A percentile compares a stretch with the other conserved stretches of the same genome.
Conservation (phyloP, 306 rosid species). For the Begonia loranthoides region DNA sequence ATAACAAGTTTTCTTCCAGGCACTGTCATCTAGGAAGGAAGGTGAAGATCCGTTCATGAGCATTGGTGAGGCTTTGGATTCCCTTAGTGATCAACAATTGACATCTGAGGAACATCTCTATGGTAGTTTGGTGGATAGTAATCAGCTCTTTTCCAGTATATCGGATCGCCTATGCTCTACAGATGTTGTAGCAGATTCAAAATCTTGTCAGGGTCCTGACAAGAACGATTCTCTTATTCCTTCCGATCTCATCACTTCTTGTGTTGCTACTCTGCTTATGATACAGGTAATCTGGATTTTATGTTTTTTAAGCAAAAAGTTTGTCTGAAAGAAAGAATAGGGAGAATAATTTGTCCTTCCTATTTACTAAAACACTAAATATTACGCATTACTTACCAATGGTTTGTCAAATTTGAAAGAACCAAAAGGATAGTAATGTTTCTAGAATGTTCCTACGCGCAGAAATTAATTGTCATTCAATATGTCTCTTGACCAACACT, state of each 20-base stretch:
- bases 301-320: not conserved
- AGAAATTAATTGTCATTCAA: too few relatives aligned
- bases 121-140: slow-evolving; percentile 28
- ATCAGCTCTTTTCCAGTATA: slow-evolving; percentile 16
- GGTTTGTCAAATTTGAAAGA: too few relatives aligned
- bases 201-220: slow-evolving; percentile 23
- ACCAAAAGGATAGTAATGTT: too few relatives aligned
- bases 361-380: too few relatives aligned
- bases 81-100: slow-evolving; percentile 34
- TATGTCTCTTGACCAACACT: too few relatives aligned
- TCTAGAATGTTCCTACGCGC: too few relatives aligned
- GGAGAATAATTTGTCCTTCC: too few relatives aligned
- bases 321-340: not conserved
- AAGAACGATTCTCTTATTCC: slow-evolving; percentile 50
- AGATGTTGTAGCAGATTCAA: slow-evolving; percentile 29
- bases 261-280: slow-evolving; percentile 74
- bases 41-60: slow-evolving; percentile 62
- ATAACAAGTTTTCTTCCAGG: slow-evolving; percentile 32
- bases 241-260: slow-evolving; percentile 70
- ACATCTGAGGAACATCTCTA: slow-evolving; percentile 39
- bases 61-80: slow-evolving; percentile 63
- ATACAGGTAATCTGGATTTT: slow-evolving; percentile 48
- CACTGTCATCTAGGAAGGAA: slow-evolving; percentile 49
- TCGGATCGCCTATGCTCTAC: slow-evolving; percentile 27
- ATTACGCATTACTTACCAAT: too few relatives aligned